Evolutionary conservation across 805 yeast genomes (phyloP).

Genomic region (Yamadazyma akitaensis): DNA sequence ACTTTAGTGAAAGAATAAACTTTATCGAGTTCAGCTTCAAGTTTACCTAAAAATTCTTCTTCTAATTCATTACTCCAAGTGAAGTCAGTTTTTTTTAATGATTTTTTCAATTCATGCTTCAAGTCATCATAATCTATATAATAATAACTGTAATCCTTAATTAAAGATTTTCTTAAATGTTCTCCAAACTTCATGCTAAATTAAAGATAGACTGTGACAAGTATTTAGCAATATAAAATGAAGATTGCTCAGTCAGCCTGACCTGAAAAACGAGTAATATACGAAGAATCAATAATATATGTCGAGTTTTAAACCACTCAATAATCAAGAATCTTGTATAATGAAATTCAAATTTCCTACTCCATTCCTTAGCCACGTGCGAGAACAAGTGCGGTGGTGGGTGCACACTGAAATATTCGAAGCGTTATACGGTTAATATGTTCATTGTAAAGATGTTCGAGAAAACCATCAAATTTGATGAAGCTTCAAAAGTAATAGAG

Average conservation of each 20-base stretch:
- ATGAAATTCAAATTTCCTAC: background rate
- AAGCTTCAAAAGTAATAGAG: no score
- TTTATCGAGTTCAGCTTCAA: slow-evolving; percentile 87
- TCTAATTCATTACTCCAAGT: slow-evolving; percentile 78
- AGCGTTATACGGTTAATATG: no score
- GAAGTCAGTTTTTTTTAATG: slow-evolving; percentile 52
- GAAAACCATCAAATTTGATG: no score
- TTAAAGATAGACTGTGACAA: background rate
- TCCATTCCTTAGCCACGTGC: background rate
- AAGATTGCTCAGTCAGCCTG: background rate
- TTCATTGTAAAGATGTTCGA: no score
- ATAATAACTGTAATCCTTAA: slow-evolving; percentile 86
- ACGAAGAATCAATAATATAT: background rate
- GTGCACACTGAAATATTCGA: background rate
- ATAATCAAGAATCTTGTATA: no score
- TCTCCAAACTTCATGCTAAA: slow-evolving; percentile 88
- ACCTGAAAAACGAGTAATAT: background rate
- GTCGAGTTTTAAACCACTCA: background rate
- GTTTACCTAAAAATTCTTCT: slow-evolving; percentile 68
- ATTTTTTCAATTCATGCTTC: slow-evolving; percentile 74
- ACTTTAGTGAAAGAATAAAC: slow-evolving; percentile 88
- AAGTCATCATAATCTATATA: slow-evolving; percentile 90
- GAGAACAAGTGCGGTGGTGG: background rate
- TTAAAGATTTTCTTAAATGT: slow-evolving; percentile 82
- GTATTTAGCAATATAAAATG: background rate